Evolutionary conservation across 768 basidiomycete species (phyloP), one percentile per base, ranked within the genome.

Genomic region (Pleurotus sapidus): DNA sequence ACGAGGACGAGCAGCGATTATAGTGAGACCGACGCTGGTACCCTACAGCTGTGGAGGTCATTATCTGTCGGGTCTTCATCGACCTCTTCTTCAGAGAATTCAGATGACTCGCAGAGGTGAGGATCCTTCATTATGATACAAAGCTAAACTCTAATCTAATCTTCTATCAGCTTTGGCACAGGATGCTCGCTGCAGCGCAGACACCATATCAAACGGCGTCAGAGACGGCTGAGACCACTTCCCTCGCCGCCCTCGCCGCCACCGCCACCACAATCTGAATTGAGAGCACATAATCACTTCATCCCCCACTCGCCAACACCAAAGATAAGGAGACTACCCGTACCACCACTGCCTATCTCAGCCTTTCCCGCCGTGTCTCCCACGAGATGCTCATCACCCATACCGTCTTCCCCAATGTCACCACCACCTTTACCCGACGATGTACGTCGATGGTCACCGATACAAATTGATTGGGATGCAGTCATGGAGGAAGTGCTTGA

Each of bases 401-500:
- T 60, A 24, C 43, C 48, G 7, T 14, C 58, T 34, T 59, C 40
- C n/a, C 40, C 27, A 12, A 11, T 40, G 20, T 40, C 55, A 23
- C 34, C 30, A 6, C 42, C 24, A 42, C 43, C 24, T 5, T 25
- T 56, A 18, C 54, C 34, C 15, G 50, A 45, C 27, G 51, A 37
- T 30, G 47, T 37, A 38, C 46, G 53, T 46, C 46, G 40, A 24
- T 57, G 55, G 18, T 17, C 46, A 4, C 55, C 55, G 12, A 37
- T 47, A 24, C 38, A 60, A 43, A 63, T 63, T 15, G 61, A 63
- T 43, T 63, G 61, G 61, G 61, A 63, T 24, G 53, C 34, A 6
- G 54, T 63, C 39, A 63, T 63, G 48, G 42, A 43, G 24, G 56
- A 56, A 12, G 27, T 53, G 34, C 12, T 45, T 23, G 11, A 47